Base-by-base conservation (phyloP, 331 rosid species). In the Pyracantha coccinea region DNA sequence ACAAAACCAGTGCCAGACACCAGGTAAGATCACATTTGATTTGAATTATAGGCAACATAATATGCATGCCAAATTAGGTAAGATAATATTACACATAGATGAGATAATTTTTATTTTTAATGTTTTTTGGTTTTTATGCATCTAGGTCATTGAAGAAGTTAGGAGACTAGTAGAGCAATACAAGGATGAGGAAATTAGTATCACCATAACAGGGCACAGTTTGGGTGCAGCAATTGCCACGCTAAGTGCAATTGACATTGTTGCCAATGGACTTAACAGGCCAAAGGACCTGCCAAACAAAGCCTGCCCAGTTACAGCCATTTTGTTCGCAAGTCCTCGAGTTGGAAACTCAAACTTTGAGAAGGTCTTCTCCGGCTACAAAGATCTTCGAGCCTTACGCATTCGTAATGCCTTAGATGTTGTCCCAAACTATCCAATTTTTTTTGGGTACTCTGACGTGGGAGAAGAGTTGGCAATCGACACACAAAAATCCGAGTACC, bases 181-280 rank as follows among this genome's bases (percentile, higher is more conserved):
- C 52, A 86, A 87, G 75, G 47, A 83, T 6, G 91, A 91, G 69
- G 97, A 89, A 82, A 75, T 86, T 21, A 91, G 93, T 86, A 91
- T 91, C 75, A 86, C 83, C 0, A 23, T 84, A 12, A 80, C 86
- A 15, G 97, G 93, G 1, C 95, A 89, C 74, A 89, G 95, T 33
- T 83, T 87, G 16, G 95, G 93, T 0, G 92, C 89, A 17, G 91
- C 94, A 57, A 15, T 87, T 54, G 88, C 94, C 4, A 87, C 87
- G 0, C 72, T 89, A 10, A 91, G 80, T 24, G 87, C 90, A 8
- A 65, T 83, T 1, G 95, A 91, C 84, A 89, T 91, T 50, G 90
- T 77, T n/a, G 66, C 83, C 29, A 84, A 85, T 38, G 68, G 83
- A 31, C 45, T 79, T 17, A 89, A 91, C 82, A 73, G 41, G 12